These are phyloP conservation scores for Aspergillus proliferans DNA, from an alignment of 2,329 filamentous ascomycete genomes.

Conservation along the genomic window DNA sequence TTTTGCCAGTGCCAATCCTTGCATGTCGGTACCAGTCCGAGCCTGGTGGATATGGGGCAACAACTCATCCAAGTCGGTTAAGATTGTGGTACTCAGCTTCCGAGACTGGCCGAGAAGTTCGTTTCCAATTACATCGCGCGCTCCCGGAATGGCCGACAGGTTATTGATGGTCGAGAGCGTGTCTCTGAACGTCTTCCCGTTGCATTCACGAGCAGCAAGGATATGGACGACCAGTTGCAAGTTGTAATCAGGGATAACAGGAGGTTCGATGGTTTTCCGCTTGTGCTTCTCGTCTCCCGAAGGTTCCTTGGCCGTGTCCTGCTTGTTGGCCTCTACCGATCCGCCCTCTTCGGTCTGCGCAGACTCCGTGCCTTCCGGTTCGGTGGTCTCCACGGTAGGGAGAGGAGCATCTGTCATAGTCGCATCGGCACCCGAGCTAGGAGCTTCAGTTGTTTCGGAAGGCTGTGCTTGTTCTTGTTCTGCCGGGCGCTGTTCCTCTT, in stretches of 20 bases:
- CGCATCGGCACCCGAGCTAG: slow-evolving; percentile 29
- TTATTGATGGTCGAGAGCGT: slow-evolving; percentile 99
- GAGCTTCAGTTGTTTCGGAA: slow-evolving; percentile 16
- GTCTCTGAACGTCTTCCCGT: slow-evolving; percentile 95
- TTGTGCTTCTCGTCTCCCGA: slow-evolving; percentile 47
- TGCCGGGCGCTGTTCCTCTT: slow-evolving; percentile 12
- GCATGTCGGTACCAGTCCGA: slow-evolving; percentile 84
- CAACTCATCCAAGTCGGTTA: slow-evolving; percentile 76
- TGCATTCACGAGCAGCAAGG: slow-evolving; percentile 91
- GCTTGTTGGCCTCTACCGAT: slow-evolving; percentile 17
- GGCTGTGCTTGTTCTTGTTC: slow-evolving; percentile 22
- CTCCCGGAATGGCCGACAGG: slow-evolving; percentile 82
- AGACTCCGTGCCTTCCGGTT: slow-evolving; percentile 19
- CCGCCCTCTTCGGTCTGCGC: slow-evolving; percentile 28
- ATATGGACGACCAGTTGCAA: slow-evolving; percentile 93
- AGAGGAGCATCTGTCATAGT: slow-evolving; percentile 33
- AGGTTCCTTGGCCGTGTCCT: slow-evolving; percentile 33
- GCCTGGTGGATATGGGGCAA: slow-evolving; percentile 81
- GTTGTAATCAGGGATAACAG: slow-evolving; percentile 81
- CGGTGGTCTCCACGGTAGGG: slow-evolving; percentile 24
- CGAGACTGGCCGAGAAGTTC: slow-evolving; percentile 87
- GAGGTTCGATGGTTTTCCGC: slow-evolving; percentile 65
- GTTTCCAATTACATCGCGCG: slow-evolving; percentile 84
- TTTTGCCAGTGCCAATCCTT: slow-evolving; percentile 86
- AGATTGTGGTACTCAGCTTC: slow-evolving; percentile 73